Base-by-base conservation (phyloP, 1,139 yeast species). In the Meyerozyma sp. region DNA sequence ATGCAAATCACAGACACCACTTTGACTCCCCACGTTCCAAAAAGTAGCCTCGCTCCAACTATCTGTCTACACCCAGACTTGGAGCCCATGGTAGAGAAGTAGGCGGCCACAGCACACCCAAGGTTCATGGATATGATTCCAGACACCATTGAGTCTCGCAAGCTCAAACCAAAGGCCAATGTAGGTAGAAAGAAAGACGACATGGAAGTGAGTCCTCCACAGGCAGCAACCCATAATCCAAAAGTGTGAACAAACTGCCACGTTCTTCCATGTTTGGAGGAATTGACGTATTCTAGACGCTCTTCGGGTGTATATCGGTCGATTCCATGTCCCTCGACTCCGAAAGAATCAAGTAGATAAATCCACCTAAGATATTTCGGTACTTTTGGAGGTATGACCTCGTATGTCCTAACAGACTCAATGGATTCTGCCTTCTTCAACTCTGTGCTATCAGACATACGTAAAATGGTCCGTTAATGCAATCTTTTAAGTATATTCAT, bases 161-260 rank as follows among this genome's bases (percentile, higher is more conserved):
- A 43, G 40, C 63, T 59, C 21, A 68, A 55, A 1, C 63, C 66
- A 47, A 53, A 68, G 13, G 61, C 39, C 30, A 68, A 49, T 0
- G 70, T 60, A 2, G 71, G 66, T 25, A 67, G 52, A 44, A 66
- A 67, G 45, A 64, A 68, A 20, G 71, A 63, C 3, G 70, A 63
- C 73, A 67, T 68, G 2, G 73, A 63, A 4, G 72, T 66, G 20
- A 68, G 52, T 0, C 73, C 72, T 13, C 71, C 73, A 51, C 72
- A 65, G 3, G 68, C 73, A 28, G 73, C 65, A 45, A 63, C 56
- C 73, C 73, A 68, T 14, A 68, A 57, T 2, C 64, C 62, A 20
- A 57, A 43, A 4, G 60, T 62, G 32, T 55, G 51, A 2, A 56
- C 16, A 28, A 59, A 53, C 32, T 51, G 59, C 16, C 54, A 50